Base-by-base conservation (phyloP, 2,329 filamentous ascomycete genomes). In the Macrophomina phaseolina region DNA sequence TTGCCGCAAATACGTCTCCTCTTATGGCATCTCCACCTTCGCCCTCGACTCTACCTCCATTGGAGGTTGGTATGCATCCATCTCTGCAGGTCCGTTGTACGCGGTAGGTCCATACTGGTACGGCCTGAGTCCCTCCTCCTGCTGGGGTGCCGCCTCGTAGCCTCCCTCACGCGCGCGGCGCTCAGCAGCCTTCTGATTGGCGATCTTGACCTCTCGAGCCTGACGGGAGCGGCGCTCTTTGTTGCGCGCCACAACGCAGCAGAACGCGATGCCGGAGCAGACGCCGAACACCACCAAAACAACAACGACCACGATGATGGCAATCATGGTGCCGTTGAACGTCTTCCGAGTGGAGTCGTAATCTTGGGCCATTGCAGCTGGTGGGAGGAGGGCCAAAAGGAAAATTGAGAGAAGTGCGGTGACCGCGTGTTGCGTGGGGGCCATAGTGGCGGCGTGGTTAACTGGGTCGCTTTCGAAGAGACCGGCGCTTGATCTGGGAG, bases 1-100 rank as follows among this genome's bases (percentile, higher is more conserved):
- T 23, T 23, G 23, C 23, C 23, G 23, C 23, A 23, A 23, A 3
- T 40, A 3, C 38, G 14, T 23, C 14, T n/a, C 36, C 32, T n/a
- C 32, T 49, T 32, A 62, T 32, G 58, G 58, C 58, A 62, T 49
- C 58, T 62, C 58, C n/a, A 30, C 16, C 58, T 46, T 46, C 14
- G 42, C 42, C 58, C 58, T 49, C 58, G 42, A 49, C 2, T 49
- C 58, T 5, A 30, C 42, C 32, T 62, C 58, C 30, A 62, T 30
- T 9, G 58, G 58, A 16, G 23, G 42, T 14, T 49, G 42, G 14
- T 48, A 34, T 5, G 42, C 58, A 14, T 62, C 58, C 42, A 62
- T 38, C 58, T 62, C 58, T 14, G 32, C 34, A 8, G 52, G 48
- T 16, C 5, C n/a, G 16, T n/a, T 11, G 46, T 32, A 18, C 5